Conservation (phyloP, 257 asterid genomes). For the Oldenlandia corymbosa region DNA sequence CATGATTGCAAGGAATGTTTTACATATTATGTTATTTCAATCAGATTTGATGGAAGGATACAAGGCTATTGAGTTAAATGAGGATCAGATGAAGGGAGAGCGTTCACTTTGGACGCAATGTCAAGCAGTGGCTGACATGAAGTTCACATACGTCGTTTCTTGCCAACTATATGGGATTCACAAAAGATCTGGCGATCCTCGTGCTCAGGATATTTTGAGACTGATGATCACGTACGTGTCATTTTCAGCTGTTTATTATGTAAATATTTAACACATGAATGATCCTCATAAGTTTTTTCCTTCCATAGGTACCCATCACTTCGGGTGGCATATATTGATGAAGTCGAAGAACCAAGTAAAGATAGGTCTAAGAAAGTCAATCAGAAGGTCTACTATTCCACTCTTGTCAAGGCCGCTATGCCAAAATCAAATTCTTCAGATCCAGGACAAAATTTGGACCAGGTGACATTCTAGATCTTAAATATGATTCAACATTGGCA, state of each 20-base stretch:
- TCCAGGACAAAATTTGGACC: conserved; percentile 92
- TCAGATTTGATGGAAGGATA: conserved; percentile 96
- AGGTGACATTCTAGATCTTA: conserved; percentile 41
- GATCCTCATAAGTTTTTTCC: conserved; percentile 13
- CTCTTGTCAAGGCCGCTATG: conserved; percentile 91
- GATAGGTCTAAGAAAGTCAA: conserved; percentile 71
- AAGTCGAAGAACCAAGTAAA: conserved; percentile 91
- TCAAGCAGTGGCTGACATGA: conserved; percentile 99
- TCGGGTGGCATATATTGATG: conserved; percentile 96
- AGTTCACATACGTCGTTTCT: conserved; percentile 91
- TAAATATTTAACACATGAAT: neutral
- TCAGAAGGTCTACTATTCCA: conserved; percentile 84
- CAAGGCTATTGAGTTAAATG: conserved; percentile 90
- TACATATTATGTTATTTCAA: conserved; percentile 11
- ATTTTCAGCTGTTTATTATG: conserved; percentile 11
- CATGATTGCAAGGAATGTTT: conserved; percentile 3
- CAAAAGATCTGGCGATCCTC: conserved; percentile 84
- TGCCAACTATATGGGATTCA: conserved; percentile 92
- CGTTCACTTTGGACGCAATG: conserved; percentile 92
- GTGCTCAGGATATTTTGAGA: conserved; percentile 88
- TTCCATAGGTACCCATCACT: conserved; percentile 84
- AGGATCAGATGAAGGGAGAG: conserved; percentile 97
- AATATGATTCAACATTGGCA: neutral
- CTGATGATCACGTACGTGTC: conserved; percentile 80
- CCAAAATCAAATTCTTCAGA: conserved; percentile 80